Evolutionary conservation across 331 rosid genomes (phyloP).

Genomic region (Quercus tomentella): DNA sequence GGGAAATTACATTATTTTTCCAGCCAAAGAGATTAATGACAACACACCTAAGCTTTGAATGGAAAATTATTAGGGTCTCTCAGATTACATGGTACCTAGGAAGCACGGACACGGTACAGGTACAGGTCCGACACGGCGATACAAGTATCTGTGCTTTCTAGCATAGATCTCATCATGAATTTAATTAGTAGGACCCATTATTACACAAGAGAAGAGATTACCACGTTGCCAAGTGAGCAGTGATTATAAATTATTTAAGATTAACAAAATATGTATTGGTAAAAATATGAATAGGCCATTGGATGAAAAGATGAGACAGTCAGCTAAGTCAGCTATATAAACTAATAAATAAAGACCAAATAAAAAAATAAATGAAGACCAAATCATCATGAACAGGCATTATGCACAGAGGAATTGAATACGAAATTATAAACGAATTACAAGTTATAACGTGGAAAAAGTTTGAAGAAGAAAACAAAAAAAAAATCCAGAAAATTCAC

Average conservation of each 20-base stretch:
- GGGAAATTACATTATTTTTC: background rate
- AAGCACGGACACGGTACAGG: too few relatives aligned
- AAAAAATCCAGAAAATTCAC: background rate
- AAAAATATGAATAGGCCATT: background rate
- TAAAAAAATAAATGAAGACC: background rate
- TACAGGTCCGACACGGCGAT: too few relatives aligned
- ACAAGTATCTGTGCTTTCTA: too few relatives aligned
- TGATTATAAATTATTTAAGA: background rate
- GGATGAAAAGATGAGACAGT: background rate
- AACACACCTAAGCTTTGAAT: background rate
- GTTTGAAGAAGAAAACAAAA: background rate
- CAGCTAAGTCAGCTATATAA: background rate
- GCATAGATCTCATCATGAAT: too few relatives aligned
- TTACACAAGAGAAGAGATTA: too few relatives aligned
- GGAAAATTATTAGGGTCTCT: too few relatives aligned
- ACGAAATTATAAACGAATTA: too few relatives aligned
- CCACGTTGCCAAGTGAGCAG: too few relatives aligned
- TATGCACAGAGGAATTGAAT: background rate
- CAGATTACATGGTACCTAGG: too few relatives aligned
- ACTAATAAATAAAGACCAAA: background rate
- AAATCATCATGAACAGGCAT: slow-evolving; percentile 10
- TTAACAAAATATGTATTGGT: background rate
- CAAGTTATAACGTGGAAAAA: background rate
- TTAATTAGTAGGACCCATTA: too few relatives aligned
- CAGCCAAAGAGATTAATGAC: background rate